phyloP scores from a whole-genome alignment of 2,329 filamentous ascomycete species.

The Sporothrix euskadiensis region DNA sequence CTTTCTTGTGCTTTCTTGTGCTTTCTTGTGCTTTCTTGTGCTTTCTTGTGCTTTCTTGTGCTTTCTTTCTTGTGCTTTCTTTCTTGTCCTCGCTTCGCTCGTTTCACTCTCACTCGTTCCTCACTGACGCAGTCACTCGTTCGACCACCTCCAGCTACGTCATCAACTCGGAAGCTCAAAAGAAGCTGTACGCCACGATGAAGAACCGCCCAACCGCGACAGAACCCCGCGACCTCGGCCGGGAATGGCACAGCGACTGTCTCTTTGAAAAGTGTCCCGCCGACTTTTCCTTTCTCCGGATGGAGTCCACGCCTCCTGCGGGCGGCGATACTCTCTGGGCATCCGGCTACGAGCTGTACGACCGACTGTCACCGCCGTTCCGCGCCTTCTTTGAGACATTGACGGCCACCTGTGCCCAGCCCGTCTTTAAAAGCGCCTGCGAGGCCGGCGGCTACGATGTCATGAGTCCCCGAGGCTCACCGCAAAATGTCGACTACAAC shows the following conservation, averaged over 20 bases:
- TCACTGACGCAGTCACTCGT: background rate
- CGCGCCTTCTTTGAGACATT: constrained; percentile 56
- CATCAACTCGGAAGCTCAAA: constrained; percentile 37
- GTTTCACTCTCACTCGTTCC: background rate
- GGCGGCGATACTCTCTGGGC: constrained; percentile 64
- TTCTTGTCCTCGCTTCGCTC: background rate
- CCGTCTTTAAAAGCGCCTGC: constrained; percentile 52
- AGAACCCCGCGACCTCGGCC: background rate
- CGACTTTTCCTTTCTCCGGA: constrained; percentile 49
- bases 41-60: background rate
- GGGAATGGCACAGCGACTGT: constrained; percentile 51
- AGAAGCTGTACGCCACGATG: constrained; percentile 28
- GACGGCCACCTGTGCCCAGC: constrained; percentile 56
- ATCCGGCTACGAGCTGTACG: constrained; percentile 66
- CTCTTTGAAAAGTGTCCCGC: constrained; percentile 50
- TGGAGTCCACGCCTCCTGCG: constrained; percentile 45
- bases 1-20: no score
- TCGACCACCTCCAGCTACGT: background rate
- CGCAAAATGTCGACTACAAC: constrained; percentile 51
- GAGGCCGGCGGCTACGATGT: constrained; percentile 43
- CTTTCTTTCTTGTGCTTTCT: no score
- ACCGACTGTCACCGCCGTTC: constrained; percentile 57
- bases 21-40: background rate
- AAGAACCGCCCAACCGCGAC: constrained; percentile 24
- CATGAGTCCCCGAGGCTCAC: constrained; percentile 48